Conservation (phyloP, 495 filamentous ascomycete genomes). For the Aspergillus sparsus region DNA sequence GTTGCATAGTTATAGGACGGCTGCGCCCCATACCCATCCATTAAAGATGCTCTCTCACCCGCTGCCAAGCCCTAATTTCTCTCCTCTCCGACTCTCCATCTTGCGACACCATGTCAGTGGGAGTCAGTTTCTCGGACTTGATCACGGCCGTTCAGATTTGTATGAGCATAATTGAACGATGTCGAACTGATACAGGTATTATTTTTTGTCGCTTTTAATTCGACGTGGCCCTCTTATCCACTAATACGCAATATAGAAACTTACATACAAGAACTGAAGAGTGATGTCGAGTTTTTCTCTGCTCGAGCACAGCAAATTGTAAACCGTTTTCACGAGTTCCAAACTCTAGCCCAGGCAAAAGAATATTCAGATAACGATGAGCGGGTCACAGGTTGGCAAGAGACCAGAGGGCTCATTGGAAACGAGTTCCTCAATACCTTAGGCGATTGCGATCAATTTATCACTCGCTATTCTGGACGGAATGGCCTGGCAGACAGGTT, state of each 20-base stretch:
- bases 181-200: not conserved
- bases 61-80: too few relatives aligned
- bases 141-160: not conserved
- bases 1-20: too few relatives aligned
- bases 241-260: not conserved
- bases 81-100: not conserved
- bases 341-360: not conserved
- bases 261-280: not conserved
- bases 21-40: too few relatives aligned
- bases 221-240: not conserved
- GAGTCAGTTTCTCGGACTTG: not conserved
- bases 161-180: not conserved
- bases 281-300: not conserved
- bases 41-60: too few relatives aligned
- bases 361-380: not conserved
- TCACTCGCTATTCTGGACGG: not conserved
- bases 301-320: not conserved
- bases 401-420: not conserved
- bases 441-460: not conserved
- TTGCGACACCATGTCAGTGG: not conserved
- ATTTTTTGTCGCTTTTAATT: not conserved
- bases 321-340: not conserved
- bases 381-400: not conserved
- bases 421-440: slow-evolving; percentile 5
- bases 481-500: not conserved